Conservation (phyloP, 306 rosid species). For the Cicer arietinum region DNA sequence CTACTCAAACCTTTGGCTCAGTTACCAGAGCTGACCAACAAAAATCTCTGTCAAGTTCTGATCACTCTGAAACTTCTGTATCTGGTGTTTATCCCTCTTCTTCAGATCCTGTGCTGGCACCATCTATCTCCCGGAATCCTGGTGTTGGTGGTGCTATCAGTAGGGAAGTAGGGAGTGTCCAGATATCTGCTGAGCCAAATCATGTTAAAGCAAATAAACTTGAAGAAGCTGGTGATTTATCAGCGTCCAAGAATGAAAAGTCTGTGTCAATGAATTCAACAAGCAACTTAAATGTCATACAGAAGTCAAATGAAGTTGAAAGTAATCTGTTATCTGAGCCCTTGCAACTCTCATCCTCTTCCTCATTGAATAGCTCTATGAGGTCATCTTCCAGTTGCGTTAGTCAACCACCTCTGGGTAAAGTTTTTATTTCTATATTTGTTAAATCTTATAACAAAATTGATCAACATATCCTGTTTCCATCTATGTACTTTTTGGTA, state of each 20-base stretch:
- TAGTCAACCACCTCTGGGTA: slow-evolving; percentile 51
- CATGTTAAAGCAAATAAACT: slow-evolving; percentile 47
- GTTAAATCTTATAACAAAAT: slow-evolving; percentile 33
- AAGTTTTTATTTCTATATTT: slow-evolving; percentile 28
- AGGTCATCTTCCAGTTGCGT: slow-evolving; percentile 48
- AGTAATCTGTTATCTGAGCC: slow-evolving; percentile 40
- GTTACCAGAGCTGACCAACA: slow-evolving; percentile 44
- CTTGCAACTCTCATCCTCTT: slow-evolving; percentile 38
- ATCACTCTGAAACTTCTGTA: slow-evolving; percentile 48
- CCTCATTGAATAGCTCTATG: slow-evolving; percentile 49
- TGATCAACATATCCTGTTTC: slow-evolving; percentile 22
- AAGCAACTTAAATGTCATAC: slow-evolving; percentile 32
- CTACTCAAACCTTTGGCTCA: slow-evolving; percentile 40
- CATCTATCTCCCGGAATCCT: slow-evolving; percentile 43
- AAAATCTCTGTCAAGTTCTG: slow-evolving; percentile 49
- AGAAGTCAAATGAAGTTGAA: slow-evolving; percentile 51
- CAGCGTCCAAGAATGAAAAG: slow-evolving; percentile 51
- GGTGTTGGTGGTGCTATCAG: slow-evolving; percentile 40
- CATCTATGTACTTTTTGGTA: neutral
- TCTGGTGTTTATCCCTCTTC: slow-evolving; percentile 48
- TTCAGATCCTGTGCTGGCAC: slow-evolving; percentile 54
- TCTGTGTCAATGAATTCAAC: slow-evolving; percentile 41
- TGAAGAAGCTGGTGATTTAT: slow-evolving; percentile 43
- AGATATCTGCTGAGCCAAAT: slow-evolving; percentile 49
- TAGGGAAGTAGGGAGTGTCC: slow-evolving; percentile 50